Evolutionary conservation across 2,329 filamentous ascomycete species (phyloP).

Genomic region (Huntiella savannae): DNA sequence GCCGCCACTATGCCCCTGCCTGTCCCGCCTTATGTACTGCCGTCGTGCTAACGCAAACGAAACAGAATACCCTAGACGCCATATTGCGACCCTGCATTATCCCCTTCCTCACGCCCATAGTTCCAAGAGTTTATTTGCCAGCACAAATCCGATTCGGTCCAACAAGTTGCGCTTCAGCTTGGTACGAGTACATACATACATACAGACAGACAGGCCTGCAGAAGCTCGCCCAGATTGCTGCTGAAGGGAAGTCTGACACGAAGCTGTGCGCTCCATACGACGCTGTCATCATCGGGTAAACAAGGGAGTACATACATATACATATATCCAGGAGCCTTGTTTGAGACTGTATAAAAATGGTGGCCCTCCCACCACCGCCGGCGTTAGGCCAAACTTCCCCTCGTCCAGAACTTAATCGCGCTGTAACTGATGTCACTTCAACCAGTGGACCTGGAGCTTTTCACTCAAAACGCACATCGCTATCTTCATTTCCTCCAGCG

Average conservation of each 20-base stretch:
- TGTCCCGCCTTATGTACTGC: no score
- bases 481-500: slow-evolving; percentile 44
- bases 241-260: no score
- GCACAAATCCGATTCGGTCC: no score
- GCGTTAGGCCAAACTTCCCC: slow-evolving; percentile 3
- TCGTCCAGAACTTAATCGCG: slow-evolving; percentile 7
- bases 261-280: background rate
- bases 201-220: no score
- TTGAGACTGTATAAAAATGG: slow-evolving; percentile 10
- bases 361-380: slow-evolving; percentile 3
- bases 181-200: background rate
- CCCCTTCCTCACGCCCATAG: no score
- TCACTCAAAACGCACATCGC: slow-evolving; percentile 29
- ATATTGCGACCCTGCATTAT: no score
- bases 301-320: background rate
- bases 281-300: background rate
- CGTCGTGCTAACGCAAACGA: no score
- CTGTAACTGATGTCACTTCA: slow-evolving; percentile 6
- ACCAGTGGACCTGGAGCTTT: background rate
- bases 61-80: no score
- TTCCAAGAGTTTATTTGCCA: no score
- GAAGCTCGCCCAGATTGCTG: no score
- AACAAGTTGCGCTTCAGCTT: background rate
- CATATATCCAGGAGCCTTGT: background rate
- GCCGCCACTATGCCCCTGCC: no score